These are phyloP conservation scores for Cytospora schulzeri DNA, from an alignment of 2,329 filamentous ascomycete species.

Conservation along the genomic window DNA sequence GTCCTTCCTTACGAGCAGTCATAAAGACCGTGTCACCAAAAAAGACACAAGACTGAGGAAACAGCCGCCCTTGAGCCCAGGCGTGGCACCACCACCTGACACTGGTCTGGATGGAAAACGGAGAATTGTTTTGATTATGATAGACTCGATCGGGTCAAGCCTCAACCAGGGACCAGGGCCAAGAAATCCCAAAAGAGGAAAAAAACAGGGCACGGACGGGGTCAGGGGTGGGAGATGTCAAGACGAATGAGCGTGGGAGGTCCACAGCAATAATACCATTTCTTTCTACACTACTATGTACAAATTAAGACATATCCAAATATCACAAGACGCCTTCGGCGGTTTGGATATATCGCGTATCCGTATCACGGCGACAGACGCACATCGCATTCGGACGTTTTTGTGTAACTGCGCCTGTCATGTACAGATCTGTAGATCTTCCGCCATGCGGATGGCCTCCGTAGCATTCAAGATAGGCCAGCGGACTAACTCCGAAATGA, in stretches of 20 bases:
- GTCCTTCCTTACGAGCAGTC: background rate
- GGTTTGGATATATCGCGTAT: too few relatives aligned
- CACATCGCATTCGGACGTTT: background rate
- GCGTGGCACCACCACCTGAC: too few relatives aligned
- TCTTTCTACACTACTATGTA: background rate
- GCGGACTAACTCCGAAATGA: background rate
- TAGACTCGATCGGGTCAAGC: slow-evolving; percentile 17
- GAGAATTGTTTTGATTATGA: slow-evolving; percentile 10
- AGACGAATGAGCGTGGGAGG: slow-evolving; percentile 5
- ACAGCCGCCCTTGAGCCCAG: background rate
- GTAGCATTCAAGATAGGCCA: background rate
- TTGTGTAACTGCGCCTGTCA: background rate
- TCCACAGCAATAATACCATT: slow-evolving; percentile 14
- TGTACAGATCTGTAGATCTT: background rate
- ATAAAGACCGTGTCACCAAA: background rate
- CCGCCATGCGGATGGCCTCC: background rate
- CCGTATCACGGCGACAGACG: background rate
- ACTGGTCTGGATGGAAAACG: too few relatives aligned
- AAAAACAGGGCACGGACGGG: slow-evolving; percentile 15
- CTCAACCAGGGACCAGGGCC: slow-evolving; percentile 7
- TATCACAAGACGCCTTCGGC: slow-evolving; percentile 10
- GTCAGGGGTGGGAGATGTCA: slow-evolving; percentile 15
- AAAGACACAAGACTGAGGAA: background rate
- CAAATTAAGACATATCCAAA: too few relatives aligned
- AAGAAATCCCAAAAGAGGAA: background rate